phyloP scores from a whole-genome alignment of 768 basidiomycete genomes.

The Termitomyces heimii region DNA sequence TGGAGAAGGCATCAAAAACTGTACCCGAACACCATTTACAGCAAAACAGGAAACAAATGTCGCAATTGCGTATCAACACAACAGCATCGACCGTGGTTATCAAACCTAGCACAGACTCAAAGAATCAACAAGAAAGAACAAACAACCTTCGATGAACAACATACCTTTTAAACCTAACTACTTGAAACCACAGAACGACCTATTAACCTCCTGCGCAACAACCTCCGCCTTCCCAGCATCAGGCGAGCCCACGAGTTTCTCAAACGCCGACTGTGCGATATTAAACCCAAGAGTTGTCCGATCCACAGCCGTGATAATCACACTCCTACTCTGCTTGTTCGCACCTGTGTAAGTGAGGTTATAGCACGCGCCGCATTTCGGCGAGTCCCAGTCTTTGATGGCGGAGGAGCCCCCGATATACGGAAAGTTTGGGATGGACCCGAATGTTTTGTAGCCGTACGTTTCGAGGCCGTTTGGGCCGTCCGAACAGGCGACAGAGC shows the following conservation, averaged over 20 bases:
- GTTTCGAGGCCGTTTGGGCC: slow-evolving; percentile 39
- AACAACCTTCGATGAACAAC: not conserved
- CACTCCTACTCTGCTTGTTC: slow-evolving; percentile 14
- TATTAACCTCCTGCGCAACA: slow-evolving; percentile 1
- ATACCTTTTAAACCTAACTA: not conserved
- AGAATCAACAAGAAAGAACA: not conserved
- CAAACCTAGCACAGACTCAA: not conserved
- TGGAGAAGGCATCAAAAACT: not conserved
- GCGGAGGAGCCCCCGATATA: slow-evolving; percentile 42
- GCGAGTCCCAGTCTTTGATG: slow-evolving; percentile 39
- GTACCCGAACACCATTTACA: not conserved
- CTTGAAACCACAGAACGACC: slow-evolving; percentile 12
- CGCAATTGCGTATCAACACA: not conserved
- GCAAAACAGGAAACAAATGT: too few relatives aligned
- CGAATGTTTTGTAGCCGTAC: slow-evolving; percentile 35
- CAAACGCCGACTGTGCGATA: slow-evolving; percentile 22
- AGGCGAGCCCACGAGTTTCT: slow-evolving; percentile 17
- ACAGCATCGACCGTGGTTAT: not conserved
- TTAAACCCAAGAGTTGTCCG: slow-evolving; percentile 17
- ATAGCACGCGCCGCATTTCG: slow-evolving; percentile 50
- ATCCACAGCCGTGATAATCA: slow-evolving; percentile 46
- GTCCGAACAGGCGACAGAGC: slow-evolving; percentile 41
- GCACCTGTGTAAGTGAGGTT: slow-evolving; percentile 33
- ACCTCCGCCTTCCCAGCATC: slow-evolving; percentile 9
- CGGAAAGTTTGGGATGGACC: slow-evolving; percentile 44